Evolutionary conservation across 1,284 basidiomycete genomes (phyloP).

Genomic region (Agroathelia rolfsii): DNA sequence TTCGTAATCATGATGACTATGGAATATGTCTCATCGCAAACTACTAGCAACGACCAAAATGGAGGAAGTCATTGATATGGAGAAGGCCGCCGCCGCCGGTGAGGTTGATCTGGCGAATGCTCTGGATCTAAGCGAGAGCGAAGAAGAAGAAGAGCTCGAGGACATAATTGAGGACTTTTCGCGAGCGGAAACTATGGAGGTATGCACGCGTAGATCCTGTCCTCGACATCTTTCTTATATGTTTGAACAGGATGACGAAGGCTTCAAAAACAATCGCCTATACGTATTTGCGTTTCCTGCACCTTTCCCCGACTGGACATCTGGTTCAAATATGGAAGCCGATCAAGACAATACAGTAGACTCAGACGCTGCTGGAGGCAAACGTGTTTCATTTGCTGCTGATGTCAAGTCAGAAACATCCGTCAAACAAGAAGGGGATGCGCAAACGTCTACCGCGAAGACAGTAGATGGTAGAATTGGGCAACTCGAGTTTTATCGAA

Average conservation of each 20-base stretch:
- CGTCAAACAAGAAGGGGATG: slow-evolving; percentile 16
- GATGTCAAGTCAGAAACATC: slow-evolving; percentile 39
- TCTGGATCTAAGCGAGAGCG: slow-evolving; percentile 75
- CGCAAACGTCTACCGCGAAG: slow-evolving; percentile 20
- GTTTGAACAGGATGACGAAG: slow-evolving; percentile 28
- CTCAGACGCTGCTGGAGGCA: slow-evolving; percentile 19
- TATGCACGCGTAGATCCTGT: slow-evolving; percentile 16
- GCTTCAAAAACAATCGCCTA: slow-evolving; percentile 52
- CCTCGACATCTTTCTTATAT: slow-evolving; percentile 7
- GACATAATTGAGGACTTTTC: slow-evolving; percentile 80
- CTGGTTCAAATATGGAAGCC: slow-evolving; percentile 35
- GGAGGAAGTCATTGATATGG: slow-evolving; percentile 24
- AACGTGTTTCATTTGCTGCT: slow-evolving; percentile 52
- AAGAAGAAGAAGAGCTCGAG: slow-evolving; percentile 80
- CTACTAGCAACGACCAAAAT: slow-evolving; percentile 10
- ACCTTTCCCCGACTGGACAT: slow-evolving; percentile 83
- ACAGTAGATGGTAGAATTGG: slow-evolving; percentile 74
- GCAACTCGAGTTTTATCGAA: slow-evolving; percentile 73
- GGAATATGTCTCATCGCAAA: slow-evolving; percentile 19
- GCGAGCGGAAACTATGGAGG: slow-evolving; percentile 29
- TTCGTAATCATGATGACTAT: too few relatives aligned
- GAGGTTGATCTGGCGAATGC: slow-evolving; percentile 60
- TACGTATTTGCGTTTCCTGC: slow-evolving; percentile 91
- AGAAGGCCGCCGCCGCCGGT: slow-evolving; percentile 24
- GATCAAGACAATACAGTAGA: slow-evolving; percentile 18